Evolutionary conservation across 495 filamentous ascomycete genomes (phyloP), one percentile per base, ranked within the genome.

Genomic region (Lineolata rhizophorae): DNA sequence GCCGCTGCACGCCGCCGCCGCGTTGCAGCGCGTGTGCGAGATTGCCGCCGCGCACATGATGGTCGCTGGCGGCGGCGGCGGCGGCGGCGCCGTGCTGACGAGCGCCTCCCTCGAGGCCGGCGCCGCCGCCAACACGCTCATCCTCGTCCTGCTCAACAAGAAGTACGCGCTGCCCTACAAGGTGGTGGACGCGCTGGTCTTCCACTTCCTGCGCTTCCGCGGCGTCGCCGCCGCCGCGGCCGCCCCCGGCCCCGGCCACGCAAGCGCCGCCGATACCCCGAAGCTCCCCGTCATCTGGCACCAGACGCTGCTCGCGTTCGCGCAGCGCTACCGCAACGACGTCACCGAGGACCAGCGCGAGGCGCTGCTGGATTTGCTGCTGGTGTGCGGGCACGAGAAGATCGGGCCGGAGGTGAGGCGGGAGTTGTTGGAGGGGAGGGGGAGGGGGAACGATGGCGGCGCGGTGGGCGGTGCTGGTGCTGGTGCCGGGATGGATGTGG

Each of bases 81-180:
- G n/a, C n/a, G 22, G 22, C 8, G 8, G 8, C 8, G 8, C 8
- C 8, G 12, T 8, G 8, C 8, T 12, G 8, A 30, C 67, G 24
- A 65, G 67, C 12, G 53, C 74, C 9, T 62, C 60, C 17, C 65
- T 64, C 4, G 84, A 92, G 70, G 71, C 43, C 71, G 83, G 32
- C 70, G 75, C 68, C 16, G 72, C 87, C 6, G 83, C 83, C 15
- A 92, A 92, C 51, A 72, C 84, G 27, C 84, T 95, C 56, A 90
- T 99, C 49, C 74, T 76, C 37, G 67, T 75, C 12, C 67, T 99
- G 32, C 57, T 99, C 8, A 84, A 95, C 55, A 99, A 99, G 64
- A 81, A 82, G 44, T 95, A 99, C 42, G 87, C 87, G 1, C 61
- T 97, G 14, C 87, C 87, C 19, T 92, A 76, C 57, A 83, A 91